These are phyloP conservation scores for Thraustochytrium sp. DNA, from an alignment of 352 stramenopile genomes.

Conservation along the genomic window DNA sequence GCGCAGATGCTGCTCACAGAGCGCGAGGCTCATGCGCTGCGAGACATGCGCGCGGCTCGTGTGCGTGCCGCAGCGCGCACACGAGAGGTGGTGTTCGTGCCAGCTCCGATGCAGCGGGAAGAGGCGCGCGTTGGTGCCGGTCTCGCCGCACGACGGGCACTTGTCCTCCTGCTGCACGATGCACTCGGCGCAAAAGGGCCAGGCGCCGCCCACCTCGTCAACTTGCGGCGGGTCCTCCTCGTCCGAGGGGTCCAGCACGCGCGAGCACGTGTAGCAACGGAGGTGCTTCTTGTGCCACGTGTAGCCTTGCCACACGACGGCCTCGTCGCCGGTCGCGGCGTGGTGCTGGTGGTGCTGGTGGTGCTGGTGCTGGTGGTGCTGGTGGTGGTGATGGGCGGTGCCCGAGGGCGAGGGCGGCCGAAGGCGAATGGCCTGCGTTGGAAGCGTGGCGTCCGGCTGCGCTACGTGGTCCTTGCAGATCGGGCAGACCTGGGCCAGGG, in stretches of 20 bases:
- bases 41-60: neutral
- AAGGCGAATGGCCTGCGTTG: neutral
- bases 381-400: too few species aligned
- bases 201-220: neutral
- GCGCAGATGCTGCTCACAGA: neutral
- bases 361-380: neutral
- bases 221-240: neutral
- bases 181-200: constrained; percentile 25
- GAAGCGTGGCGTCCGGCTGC: neutral
- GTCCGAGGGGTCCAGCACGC: neutral
- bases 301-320: neutral
- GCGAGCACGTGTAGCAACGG: constrained; percentile 29
- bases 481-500: neutral
- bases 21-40: neutral
- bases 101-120: neutral
- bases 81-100: neutral
- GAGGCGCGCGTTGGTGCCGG: neutral
- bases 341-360: neutral
- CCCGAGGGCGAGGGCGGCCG: neutral
- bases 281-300: constrained; percentile 12
- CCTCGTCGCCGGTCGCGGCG: neutral
- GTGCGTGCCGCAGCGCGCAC: neutral
- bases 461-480: constrained; percentile 12
- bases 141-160: neutral
- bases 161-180: neutral